Evolutionary conservation across 2,329 filamentous ascomycete species (phyloP), one percentile per base, ranked within the genome.

Genomic region (Xylogone sp.): DNA sequence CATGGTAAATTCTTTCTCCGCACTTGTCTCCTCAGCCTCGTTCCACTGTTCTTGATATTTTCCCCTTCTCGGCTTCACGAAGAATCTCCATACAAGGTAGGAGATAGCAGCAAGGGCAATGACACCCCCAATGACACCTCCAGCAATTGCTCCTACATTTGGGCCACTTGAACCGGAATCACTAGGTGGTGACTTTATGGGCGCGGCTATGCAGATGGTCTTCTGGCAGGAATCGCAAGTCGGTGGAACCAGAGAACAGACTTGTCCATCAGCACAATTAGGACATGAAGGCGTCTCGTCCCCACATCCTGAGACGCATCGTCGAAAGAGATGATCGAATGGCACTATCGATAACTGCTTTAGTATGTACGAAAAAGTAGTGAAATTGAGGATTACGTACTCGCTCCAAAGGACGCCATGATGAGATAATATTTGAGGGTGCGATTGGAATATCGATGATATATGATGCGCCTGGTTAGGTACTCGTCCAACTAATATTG

Each of bases 31-130:
- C 31, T 79, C 73, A 47, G 67, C 62, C 12, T 71, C 70, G 42
- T 78, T 71, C 75, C 81, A 84, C 43, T 82, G 79, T 49, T 78
- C 75, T 49, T 81, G 75, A 66, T 82, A 84, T 62, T 84, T 81
- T 59, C 83, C 79, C 64, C 91, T 82, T 74, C 86, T 86, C 56
- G 83, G 84, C 74, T 91, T 93, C 66, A 96, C 85, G 67, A 86
- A 90, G 73, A 90, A 96, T 68, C 86, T 86, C 88, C 90, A 97
- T 29, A 97, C 78, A 42, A 96, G 71, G 62, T 91, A 96, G 2
- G 86, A 86, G 49, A 88, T 67, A 34, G 90, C 71, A n/a, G 80
- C 86, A 48, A 97, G 78, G 44, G 84, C 77, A n/a, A 79, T 78
- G 13, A 97, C 69, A 59, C 91, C 94, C 57, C 91, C 94, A 43